Evolutionary conservation across 176 grass and related monocot genomes (phyloP), one percentile per base, ranked within the genome.

Genomic region (Musa itinerans): DNA sequence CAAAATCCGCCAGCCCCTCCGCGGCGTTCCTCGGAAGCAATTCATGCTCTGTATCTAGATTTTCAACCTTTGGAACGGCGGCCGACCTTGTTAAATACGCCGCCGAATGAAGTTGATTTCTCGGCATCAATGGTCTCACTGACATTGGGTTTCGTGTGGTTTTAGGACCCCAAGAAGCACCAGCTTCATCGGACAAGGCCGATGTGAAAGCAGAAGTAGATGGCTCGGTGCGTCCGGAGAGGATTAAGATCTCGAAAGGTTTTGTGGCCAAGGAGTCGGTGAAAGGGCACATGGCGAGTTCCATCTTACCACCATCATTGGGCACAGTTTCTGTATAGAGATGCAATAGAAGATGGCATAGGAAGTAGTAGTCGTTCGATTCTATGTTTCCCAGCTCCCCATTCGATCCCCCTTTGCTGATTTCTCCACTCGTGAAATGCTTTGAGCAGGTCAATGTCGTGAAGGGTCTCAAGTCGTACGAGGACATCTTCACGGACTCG

Each of bases 231-330:
- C 91, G 91, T 65, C 91, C 89, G 0, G 91, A 99, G 55, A 90
- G 88, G 83, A 92, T 99, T 79, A 99, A 89, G 85, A 99, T 94
- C 67, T 80, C 89, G 82, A 99, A 99, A 83, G 96, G 96, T 78
- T 99, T 99, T 67, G 79, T 95, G 54, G 96, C 96, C 19, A 99
- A 95, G 83, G 96, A 99, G 79, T 87, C 96, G 8, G 80, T 99
- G 72, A 99, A 95, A 81, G 96, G 96, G 78, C 96, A 92, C 79
- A 99, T 86, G 91, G 96, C 85, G 87, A 99, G 90, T 93, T 89
- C 78, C 71, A 88, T 82, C 86, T 89, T 86, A 78, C 78, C 81
- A 90, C 29, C 82, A 78, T 76, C 88, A 81, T 67, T 90, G 83
- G 64, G 75, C 66, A 85, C 79, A 75, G 20, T 92, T 92, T 92